A percentile compares a stretch with the other conserved stretches of the same genome.
phyloP scores from a whole-genome alignment of 208 protist genomes.

The Leishmania martiniquensis region DNA sequence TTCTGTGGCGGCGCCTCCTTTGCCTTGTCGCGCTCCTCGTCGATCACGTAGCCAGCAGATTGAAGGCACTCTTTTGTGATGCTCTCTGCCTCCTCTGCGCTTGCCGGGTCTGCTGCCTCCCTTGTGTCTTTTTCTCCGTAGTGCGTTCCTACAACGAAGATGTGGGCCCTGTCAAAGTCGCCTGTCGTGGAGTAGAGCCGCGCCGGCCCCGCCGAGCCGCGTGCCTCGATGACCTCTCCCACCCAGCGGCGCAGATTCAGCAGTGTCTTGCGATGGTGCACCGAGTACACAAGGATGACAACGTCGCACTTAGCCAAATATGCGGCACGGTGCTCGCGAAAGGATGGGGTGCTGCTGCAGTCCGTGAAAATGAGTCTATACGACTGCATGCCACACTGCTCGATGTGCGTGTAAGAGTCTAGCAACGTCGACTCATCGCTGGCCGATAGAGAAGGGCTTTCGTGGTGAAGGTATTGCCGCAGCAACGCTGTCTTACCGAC shows the following conservation, averaged over 20 bases:
- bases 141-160: slow-evolving; percentile 68
- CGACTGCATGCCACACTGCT: slow-evolving; percentile 32
- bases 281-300: slow-evolving; percentile 73
- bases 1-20: slow-evolving; percentile 9
- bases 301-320: slow-evolving; percentile 61
- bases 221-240: slow-evolving; percentile 42
- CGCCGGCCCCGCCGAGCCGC: slow-evolving; percentile 15
- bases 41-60: slow-evolving; percentile 31
- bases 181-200: slow-evolving; percentile 19
- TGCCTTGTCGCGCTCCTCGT: slow-evolving; percentile 12
- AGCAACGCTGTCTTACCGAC: slow-evolving; percentile 66
- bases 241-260: slow-evolving; percentile 33
- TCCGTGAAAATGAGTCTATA: slow-evolving; percentile 61
- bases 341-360: slow-evolving; percentile 47
- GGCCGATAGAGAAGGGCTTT: slow-evolving; percentile 17
- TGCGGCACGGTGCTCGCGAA: slow-evolving; percentile 47
- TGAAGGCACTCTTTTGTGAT: slow-evolving; percentile 21
- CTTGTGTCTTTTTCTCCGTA: slow-evolving; percentile 20
- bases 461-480: slow-evolving; percentile 51
- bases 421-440: slow-evolving; percentile 49
- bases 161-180: slow-evolving; percentile 35
- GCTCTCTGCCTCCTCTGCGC: slow-evolving; percentile 14
- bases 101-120: slow-evolving; percentile 18
- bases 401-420: slow-evolving; percentile 46
- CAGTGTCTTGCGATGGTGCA: slow-evolving; percentile 42